A percentile compares a stretch with the other conserved stretches of the same genome.
These are phyloP conservation scores for Penicillium sp. DNA, from an alignment of 2,329 filamentous ascomycete genomes.

Conservation along the genomic window DNA sequence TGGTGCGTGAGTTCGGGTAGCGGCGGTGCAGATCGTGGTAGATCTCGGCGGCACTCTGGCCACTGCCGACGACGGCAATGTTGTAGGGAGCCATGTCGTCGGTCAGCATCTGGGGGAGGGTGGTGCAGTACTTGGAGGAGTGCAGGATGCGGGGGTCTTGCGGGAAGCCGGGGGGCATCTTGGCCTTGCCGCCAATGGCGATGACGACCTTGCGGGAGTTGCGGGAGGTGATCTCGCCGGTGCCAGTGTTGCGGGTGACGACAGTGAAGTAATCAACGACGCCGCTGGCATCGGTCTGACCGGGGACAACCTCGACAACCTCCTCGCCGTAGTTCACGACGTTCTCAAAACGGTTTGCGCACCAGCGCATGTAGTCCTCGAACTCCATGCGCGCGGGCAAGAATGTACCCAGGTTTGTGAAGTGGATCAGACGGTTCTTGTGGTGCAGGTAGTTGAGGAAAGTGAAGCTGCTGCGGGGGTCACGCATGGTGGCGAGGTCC, in stretches of 20 bases:
- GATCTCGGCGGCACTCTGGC: slow-evolving; percentile 93
- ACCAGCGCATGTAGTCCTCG: slow-evolving; percentile 95
- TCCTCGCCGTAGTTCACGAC: slow-evolving; percentile 77
- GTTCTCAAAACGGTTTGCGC: slow-evolving; percentile 73
- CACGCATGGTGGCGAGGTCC: slow-evolving; percentile 84
- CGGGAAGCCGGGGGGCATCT: slow-evolving; percentile 70
- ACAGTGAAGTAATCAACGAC: slow-evolving; percentile 69
- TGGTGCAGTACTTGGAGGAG: slow-evolving; percentile 76
- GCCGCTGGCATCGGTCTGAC: slow-evolving; percentile 49
- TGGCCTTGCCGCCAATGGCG: slow-evolving; percentile 68
- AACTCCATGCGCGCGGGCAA: slow-evolving; percentile 84
- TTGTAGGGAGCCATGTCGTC: slow-evolving; percentile 56
- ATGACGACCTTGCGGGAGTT: slow-evolving; percentile 59
- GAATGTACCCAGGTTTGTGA: slow-evolving; percentile 89
- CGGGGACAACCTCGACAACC: slow-evolving; percentile 70
- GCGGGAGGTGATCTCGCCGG: slow-evolving; percentile 43
- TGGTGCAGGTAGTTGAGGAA: slow-evolving; percentile 92
- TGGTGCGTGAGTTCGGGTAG: slow-evolving; percentile 79
- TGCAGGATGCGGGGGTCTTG: slow-evolving; percentile 74
- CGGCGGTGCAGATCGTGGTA: slow-evolving; percentile 82
- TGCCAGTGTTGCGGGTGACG: slow-evolving; percentile 61
- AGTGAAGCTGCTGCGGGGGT: slow-evolving; percentile 88
- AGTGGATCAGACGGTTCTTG: slow-evolving; percentile 80
- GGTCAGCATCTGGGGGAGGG: slow-evolving; percentile 40
- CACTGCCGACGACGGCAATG: slow-evolving; percentile 83